Conservation (phyloP, 768 basidiomycete species). For the Tricholoma flavovirens region DNA sequence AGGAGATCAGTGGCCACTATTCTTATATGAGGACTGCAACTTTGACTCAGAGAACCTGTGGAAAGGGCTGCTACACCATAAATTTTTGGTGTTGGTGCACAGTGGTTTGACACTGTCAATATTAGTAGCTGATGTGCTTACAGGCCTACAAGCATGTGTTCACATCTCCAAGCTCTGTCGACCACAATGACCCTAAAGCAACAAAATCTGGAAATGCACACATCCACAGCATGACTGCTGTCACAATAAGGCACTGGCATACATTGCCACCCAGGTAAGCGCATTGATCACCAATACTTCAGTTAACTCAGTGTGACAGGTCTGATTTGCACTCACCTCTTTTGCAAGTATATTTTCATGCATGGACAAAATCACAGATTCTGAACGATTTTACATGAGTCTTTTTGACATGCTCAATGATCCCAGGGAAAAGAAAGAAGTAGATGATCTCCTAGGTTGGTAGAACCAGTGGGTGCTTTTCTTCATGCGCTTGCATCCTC, state of each 20-base stretch:
- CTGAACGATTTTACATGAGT: too few species aligned
- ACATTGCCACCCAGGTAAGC: not conserved
- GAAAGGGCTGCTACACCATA: not conserved
- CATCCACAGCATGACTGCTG: not conserved
- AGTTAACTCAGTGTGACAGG: not conserved
- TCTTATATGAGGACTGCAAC: not conserved
- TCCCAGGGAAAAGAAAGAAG: too few species aligned
- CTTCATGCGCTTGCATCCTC: too few species aligned
- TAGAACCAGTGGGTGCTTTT: too few species aligned
- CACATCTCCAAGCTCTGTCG: not conserved
- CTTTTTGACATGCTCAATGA: too few species aligned
- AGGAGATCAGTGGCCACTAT: not conserved
- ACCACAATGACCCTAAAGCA: not conserved
- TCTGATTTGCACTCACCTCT: conserved; percentile 3
- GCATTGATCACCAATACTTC: too few species aligned
- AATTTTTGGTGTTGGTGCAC: not conserved
- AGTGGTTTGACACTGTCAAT: not conserved
- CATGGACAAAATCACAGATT: too few species aligned
- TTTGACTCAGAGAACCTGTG: not conserved
- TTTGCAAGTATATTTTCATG: not conserved
- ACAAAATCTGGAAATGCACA: too few species aligned
- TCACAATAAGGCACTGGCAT: not conserved
- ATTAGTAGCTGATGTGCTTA: not conserved
- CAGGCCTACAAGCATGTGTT: not conserved
- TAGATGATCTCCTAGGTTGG: too few species aligned